These are phyloP conservation scores for Colletotrichum theobromicola DNA, from an alignment of 2,329 filamentous ascomycete species.

Conservation along the genomic window DNA sequence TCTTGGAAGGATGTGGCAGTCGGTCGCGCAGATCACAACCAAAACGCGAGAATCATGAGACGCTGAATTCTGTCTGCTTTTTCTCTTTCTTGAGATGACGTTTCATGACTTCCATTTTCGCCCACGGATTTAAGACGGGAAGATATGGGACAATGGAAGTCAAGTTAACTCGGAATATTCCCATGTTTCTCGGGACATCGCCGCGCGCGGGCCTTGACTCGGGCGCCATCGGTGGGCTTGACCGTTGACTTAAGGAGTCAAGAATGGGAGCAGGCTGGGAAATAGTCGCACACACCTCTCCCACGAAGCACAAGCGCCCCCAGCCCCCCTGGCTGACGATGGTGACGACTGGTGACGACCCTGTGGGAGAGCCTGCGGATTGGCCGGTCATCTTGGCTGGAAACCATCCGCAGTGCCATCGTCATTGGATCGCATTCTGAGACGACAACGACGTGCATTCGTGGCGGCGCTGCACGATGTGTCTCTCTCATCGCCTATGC, in stretches of 20 bases:
- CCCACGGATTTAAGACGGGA: background rate
- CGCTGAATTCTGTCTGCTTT: background rate
- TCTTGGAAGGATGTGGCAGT: background rate
- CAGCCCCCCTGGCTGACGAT: background rate
- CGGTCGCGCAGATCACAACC: background rate
- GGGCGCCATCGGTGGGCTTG: background rate
- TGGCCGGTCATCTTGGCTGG: background rate
- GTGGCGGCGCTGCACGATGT: background rate
- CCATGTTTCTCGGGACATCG: background rate
- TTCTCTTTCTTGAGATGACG: background rate
- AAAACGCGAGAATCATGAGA: background rate
- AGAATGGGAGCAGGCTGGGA: background rate
- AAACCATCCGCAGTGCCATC: background rate
- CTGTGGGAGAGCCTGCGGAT: background rate
- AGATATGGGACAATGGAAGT: background rate
- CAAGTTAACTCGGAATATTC: background rate
- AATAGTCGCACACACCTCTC: background rate
- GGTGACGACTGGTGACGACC: background rate
- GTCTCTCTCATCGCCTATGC: background rate
- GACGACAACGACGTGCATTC: background rate
- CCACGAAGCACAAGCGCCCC: background rate
- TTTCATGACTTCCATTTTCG: background rate
- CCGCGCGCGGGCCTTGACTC: background rate
- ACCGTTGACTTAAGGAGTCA: background rate
- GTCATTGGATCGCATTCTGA: constrained; percentile 1